Evolutionary conservation across 2,329 filamentous ascomycete species (phyloP), one percentile per base, ranked within the genome.

Genomic region (Nemania sp.): DNA sequence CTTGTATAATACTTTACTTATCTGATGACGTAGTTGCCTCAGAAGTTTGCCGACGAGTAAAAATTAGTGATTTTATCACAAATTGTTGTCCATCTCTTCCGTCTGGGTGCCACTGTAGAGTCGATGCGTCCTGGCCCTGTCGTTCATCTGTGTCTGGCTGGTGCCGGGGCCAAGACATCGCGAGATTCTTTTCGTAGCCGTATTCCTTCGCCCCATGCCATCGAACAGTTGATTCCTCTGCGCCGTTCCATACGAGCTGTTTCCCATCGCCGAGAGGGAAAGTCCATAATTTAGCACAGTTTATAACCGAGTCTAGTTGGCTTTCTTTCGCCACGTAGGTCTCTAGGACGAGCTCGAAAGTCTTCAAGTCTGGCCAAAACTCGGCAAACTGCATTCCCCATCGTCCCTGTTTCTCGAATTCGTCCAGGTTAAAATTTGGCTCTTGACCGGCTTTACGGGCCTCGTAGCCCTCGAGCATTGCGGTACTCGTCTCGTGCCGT

Each of bases 271-370:
- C 40, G 3, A 63, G 50, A 2, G 64, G 63, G 23, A 67, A 67
- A 6, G 52, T 63, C 65, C 64, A 67, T 14, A 68, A 33, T 53
- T 63, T 66, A 17, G 64, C 65, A 22, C 65, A 66, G 24, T 64
- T 28, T 1, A 62, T 28, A 1, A 66, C 65, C 5, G 54, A 45
- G 15, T 65, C 62, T 12, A 68, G 50, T 40, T 68, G 65, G 3
- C 41, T 33, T 39, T 61, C 42, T 34, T 68, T 68, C 52, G 30
- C 43, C 6, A 23, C 52, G 39, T 65, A 64, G 1, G 63, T 65
- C 47, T 68, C 66, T 8, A 68, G 43, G 15, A 60, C 60, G 3
- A 68, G 53, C 46, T 65, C 59, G 5, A 68, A 54, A 12, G 47
- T 62, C 15, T 53, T 46, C 3, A 68, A 55, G 39, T 66, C 64